These are phyloP conservation scores for Fusarium buharicum DNA, from an alignment of 2,329 filamentous ascomycete species.

Conservation along the genomic window DNA sequence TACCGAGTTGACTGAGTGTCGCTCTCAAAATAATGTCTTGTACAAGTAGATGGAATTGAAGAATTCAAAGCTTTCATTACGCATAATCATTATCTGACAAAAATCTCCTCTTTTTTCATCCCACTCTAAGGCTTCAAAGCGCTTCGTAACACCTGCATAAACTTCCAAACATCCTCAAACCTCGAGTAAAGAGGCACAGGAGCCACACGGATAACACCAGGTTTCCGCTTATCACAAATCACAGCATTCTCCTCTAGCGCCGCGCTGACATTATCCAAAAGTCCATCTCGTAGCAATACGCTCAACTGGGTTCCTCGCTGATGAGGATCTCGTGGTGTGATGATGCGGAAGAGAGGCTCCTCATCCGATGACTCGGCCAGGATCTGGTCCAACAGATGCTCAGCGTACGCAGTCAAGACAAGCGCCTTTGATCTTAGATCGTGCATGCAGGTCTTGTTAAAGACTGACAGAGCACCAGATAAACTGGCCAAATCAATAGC, in stretches of 20 bases:
- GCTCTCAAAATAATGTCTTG: too few relatives aligned
- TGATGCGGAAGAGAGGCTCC: constrained; percentile 63
- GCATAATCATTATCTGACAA: constrained; percentile 11
- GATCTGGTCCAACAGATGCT: constrained; percentile 68
- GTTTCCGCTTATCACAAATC: constrained; percentile 84
- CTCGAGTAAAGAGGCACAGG: constrained; percentile 87
- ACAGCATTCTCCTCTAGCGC: constrained; percentile 75
- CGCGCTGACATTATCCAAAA: constrained; percentile 75
- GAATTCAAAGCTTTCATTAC: constrained; percentile 19
- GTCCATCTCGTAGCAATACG: constrained; percentile 71
- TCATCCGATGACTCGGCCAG: constrained; percentile 47
- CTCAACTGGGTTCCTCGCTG: constrained; percentile 84
- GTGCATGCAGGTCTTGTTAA: constrained; percentile 75
- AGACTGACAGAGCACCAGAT: constrained; percentile 77
- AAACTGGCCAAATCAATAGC: constrained; percentile 82
- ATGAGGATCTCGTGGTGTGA: constrained; percentile 75
- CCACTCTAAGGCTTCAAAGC: constrained; percentile 45
- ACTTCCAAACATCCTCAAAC: constrained; percentile 74
- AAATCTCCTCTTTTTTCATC: not conserved
- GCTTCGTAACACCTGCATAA: constrained; percentile 55
- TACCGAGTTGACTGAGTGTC: too few relatives aligned
- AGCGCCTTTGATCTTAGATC: constrained; percentile 77
- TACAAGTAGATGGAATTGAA: not conserved
- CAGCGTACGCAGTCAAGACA: constrained; percentile 79
- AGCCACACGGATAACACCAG: constrained; percentile 84